A percentile compares a stretch with the other conserved stretches of the same genome.
phyloP scores from a whole-genome alignment of 169 alveolate species.

The Babesia bigemina region DNA sequence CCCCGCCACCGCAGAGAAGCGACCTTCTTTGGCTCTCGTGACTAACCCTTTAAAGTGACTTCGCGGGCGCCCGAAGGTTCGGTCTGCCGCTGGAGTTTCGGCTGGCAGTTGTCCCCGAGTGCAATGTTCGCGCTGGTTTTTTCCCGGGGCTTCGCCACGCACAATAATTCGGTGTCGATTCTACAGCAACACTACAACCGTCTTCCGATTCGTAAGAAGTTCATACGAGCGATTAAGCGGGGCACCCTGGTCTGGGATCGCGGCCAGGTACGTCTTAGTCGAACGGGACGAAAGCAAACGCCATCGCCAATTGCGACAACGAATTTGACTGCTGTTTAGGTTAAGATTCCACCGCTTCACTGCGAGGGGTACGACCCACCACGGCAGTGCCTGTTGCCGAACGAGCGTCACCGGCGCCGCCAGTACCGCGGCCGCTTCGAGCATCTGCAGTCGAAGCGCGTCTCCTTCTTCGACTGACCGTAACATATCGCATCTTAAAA shows the following conservation, averaged over 20 bases:
- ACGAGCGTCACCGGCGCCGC: conserved; percentile 34
- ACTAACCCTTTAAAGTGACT: not conserved
- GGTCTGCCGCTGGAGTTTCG: no score
- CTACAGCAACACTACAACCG: conserved; percentile 82
- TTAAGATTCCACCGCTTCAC: conserved; percentile 75
- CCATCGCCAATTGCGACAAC: not conserved
- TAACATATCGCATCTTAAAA: not conserved
- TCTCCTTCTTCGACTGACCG: conserved; percentile 57
- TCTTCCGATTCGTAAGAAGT: conserved; percentile 78
- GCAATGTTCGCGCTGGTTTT: conserved; percentile 6
- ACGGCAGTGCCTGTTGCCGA: conserved; percentile 72
- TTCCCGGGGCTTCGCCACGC: conserved; percentile 62
- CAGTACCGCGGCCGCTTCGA: conserved; percentile 66
- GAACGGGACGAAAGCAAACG: not conserved
- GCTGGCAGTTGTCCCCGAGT: not conserved
- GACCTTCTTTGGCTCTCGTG: not conserved
- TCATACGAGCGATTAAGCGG: conserved; percentile 75
- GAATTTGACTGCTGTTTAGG: conserved; percentile 33
- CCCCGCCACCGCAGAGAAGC: no score
- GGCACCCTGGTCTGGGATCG: conserved; percentile 85
- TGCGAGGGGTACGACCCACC: conserved; percentile 81
- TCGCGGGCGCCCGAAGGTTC: no score
- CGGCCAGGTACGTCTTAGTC: conserved; percentile 76
- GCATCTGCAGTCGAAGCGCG: conserved; percentile 40
- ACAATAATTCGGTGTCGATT: conserved; percentile 80